Evolutionary conservation across 2,329 filamentous ascomycete species (phyloP), one percentile per base, ranked within the genome.

Genomic region (Rasamsonia emersonii): DNA sequence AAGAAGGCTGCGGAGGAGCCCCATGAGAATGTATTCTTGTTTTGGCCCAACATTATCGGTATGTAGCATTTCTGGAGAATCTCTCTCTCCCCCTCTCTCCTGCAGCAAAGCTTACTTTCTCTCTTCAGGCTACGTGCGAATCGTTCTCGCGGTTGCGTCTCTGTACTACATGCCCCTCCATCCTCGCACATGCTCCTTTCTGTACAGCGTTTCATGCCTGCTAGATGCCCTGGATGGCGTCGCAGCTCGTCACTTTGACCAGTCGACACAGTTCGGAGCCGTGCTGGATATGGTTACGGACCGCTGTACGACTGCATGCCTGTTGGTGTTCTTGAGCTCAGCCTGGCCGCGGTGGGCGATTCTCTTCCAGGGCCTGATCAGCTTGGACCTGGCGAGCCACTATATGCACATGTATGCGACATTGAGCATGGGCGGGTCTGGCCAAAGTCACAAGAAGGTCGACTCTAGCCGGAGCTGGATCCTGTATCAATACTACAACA

Each of bases 381-480:
- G 82, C 34, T 66, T 98, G 49, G 91, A 98, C 61, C 73, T 98
- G 43, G 83, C 91, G 17, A 94, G 86, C 58, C 91, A 98, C 62
- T 98, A 96, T 58, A 89, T 96, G 70, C 91, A 98, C 67, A 98
- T 98, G 91, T 96, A 93, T 57, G 85, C 88, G 9, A 94, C 86
- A 1, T 68, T 95, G 51, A 79, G 80, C 43, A 91, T 94, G 77
- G 86, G 82, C 33, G 86, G 85, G 32, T 72, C 76, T 33, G 75
- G 78, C 11, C 67, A 75, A 47, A 84, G 86, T 66, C 91, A 98
- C 68, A 98, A 98, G 77, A 88, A 83, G 49, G 79, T 98, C 32
- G 86, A 93, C 55, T 80, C 82, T 61, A 83, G 75, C 56, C 71
- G 86, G 58, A 94, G 85, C 67, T 85, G 80, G 77, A 70, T 96